phyloP scores from a whole-genome alignment of 2,329 filamentous ascomycete genomes.

The Colletotrichum lentis region DNA sequence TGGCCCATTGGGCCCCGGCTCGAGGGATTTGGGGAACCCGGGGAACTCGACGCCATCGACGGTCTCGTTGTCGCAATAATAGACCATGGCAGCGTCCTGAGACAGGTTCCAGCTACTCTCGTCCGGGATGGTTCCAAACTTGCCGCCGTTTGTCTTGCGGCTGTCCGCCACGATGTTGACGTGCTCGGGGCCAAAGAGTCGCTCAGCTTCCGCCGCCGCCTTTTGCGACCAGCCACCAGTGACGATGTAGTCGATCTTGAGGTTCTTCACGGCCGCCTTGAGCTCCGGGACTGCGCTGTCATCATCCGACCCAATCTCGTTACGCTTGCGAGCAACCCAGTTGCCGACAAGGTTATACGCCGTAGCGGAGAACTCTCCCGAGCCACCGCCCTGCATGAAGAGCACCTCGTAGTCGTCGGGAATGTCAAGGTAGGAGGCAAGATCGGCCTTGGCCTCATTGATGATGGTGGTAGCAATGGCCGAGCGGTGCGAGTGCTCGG shows the following conservation, averaged over 20 bases:
- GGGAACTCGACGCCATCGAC: constrained; percentile 94
- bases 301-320: constrained; percentile 51
- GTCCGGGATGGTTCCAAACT: constrained; percentile 84
- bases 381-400: constrained; percentile 88
- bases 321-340: constrained; percentile 78
- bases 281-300: constrained; percentile 64
- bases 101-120: constrained; percentile 80
- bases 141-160: constrained; percentile 72
- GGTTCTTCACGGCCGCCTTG: constrained; percentile 70
- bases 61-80: constrained; percentile 94
- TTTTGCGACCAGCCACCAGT: constrained; percentile 91
- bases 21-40: constrained; percentile 70
- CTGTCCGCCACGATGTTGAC: constrained; percentile 82
- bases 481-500: constrained; percentile 90
- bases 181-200: constrained; percentile 78
- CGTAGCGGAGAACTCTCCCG: constrained; percentile 82
- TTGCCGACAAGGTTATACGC: constrained; percentile 84
- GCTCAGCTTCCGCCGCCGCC: constrained; percentile 81
- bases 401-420: constrained; percentile 87
- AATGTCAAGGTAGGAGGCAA: constrained; percentile 79
- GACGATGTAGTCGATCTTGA: constrained; percentile 88
- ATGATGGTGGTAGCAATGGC: constrained; percentile 80
- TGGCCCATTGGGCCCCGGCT: constrained; percentile 65
- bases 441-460: constrained; percentile 76
- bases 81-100: constrained; percentile 75